Base-by-base conservation (phyloP, 306 rosid species). In the Glycine latifolia region DNA sequence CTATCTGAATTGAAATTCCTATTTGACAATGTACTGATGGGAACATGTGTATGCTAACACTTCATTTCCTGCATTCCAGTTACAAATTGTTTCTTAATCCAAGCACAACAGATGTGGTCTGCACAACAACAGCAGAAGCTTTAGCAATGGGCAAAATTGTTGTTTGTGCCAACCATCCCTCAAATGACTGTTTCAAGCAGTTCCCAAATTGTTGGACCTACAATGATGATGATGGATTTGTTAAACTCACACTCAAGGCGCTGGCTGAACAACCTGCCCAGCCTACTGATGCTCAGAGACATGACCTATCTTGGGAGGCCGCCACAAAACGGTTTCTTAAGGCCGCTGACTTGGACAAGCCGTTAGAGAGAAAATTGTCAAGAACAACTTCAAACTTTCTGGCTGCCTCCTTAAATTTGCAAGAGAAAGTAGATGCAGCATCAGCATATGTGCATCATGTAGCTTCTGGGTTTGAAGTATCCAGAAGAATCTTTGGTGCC, bases 91-190 rank as follows among this genome's bases (percentile, higher is more conserved):
- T 95, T 82, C 90, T 91, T 79, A 95, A 95, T 91, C 97, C 99
- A 46, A 95, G 99, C 91, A 91, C 98, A 65, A 91, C 99, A 37
- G 98, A 95, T 39, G 98, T 93, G 83, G 97, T 95, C 59, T 95
- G 99, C 85, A 95, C 99, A 1, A 89, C 99, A n/a, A 90, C 98
- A 17, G 97, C 98, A 43, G 99, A 95, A 87, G 98, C 99, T 50
- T 86, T 95, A 83, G 99, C 99, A 49, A 95, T 93, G 99, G 98
- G 97, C 0, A 95, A 93, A 83, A 82, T 93, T 33, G 93, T 93
- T 50, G 83, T 93, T 17, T 95, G 98, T 5, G 96, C 98, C 39
- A 86, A 93, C 69, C 98, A 95, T 82, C 89, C 92, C 80, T 95
- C 99, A 58, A 95, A 95, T 62, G 94, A 95, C n/a, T 95, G 93